Evolutionary conservation across 2,329 filamentous ascomycete species (phyloP), one percentile per base, ranked within the genome.

Genomic region (Epichloe hybrida): DNA sequence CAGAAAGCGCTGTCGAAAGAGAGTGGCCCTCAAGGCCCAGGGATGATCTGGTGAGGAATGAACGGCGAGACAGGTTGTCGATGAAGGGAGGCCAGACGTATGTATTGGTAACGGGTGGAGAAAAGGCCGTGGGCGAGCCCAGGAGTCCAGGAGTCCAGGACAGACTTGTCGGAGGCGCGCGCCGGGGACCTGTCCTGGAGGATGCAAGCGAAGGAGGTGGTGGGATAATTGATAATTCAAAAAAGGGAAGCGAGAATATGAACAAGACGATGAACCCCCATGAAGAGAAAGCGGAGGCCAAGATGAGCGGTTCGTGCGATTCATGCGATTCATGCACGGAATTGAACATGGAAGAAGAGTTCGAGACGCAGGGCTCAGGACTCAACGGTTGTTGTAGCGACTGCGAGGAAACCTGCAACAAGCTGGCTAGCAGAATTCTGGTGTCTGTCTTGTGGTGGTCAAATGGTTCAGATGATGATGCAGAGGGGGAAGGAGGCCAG

Each of bases 31-130:
- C 55, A 54, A 56, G 40, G 44, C 52, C 51, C 55, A 65, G 62
- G 64, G 63, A 63, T 61, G 54, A 54, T 53, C 46, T 55, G 50
- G 52, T 53, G 56, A 61, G 62, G 65, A 67, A 66, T 67, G 65
- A 61, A 53, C 62, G 55, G 59, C 64, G 59, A 67, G 65, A 67
- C 65, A 67, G 55, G 54, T 49, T 49, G 46, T 52, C 50, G 51
- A 52, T 36, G 46, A 56, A 52, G 53, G 52, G 52, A 51, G 46
- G 36, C 5, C 12, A 36, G 46, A 38, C 8, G 13, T 38, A 13
- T 17, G 45, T 23, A 11, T 17, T 27, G 43, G 8, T 46, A 6
- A 12, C 20, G 13, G 39, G 21, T 23, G 38, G 21, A 43, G 23
- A 42, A 13, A 3, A 13, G 3, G 8, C 31, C 31, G 31, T 31